These are phyloP conservation scores for Trichoderma hamatum DNA, from an alignment of 2,329 filamentous ascomycete species.

Conservation along the genomic window DNA sequence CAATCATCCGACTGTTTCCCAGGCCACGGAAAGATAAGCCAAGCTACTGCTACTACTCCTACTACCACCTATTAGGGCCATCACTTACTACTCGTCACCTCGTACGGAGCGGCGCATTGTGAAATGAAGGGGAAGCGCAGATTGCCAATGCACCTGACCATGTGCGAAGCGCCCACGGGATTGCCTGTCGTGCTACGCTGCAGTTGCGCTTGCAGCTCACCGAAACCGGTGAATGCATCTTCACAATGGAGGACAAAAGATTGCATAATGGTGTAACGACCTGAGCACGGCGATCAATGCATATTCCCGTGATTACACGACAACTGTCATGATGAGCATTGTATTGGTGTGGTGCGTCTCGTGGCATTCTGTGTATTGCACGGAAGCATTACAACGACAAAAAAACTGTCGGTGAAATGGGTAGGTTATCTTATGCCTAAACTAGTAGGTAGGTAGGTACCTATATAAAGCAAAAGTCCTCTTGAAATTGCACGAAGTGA, in stretches of 20 bases:
- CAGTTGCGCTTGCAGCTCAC: slow-evolving; percentile 18
- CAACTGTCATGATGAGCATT: slow-evolving; percentile 8
- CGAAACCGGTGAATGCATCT: slow-evolving; percentile 7
- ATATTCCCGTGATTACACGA: slow-evolving; percentile 3
- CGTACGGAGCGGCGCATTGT: background rate
- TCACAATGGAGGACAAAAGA: background rate
- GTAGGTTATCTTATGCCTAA: background rate
- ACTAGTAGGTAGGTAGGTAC: background rate
- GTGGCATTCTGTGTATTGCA: background rate
- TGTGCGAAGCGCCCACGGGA: background rate
- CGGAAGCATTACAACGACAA: background rate
- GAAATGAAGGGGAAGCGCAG: slow-evolving; percentile 5
- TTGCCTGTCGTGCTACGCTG: slow-evolving; percentile 20
- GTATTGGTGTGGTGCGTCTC: background rate
- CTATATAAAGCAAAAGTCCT: background rate
- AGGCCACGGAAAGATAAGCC: background rate
- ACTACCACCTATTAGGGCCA: background rate
- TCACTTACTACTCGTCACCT: background rate
- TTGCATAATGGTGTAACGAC: slow-evolving; percentile 3
- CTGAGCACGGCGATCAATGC: background rate
- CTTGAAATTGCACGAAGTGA: background rate
- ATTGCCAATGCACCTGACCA: slow-evolving; percentile 19
- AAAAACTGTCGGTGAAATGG: background rate
- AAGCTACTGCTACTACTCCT: background rate
- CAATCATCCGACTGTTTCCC: slow-evolving; percentile 16